A percentile compares a stretch with the other conserved stretches of the same genome.
Evolutionary conservation across 2,329 filamentous ascomycete species (phyloP).

Genomic region (Xylariaceae sp.): DNA sequence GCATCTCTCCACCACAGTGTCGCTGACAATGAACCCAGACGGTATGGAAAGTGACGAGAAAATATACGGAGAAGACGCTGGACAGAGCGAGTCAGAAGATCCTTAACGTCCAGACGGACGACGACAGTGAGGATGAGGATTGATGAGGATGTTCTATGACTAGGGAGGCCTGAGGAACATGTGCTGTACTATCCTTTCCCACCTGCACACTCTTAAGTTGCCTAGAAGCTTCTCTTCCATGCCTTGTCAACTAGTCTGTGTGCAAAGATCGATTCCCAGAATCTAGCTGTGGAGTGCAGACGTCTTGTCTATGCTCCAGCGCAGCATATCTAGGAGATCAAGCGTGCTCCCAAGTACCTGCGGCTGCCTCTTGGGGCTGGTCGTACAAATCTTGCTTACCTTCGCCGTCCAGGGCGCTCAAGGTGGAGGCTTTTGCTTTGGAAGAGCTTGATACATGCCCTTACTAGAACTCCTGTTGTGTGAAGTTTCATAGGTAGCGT

Average conservation of each 20-base stretch:
- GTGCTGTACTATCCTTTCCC: conserved; percentile 16
- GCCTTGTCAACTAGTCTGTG: conserved; percentile 94
- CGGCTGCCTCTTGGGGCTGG: conserved; percentile 24
- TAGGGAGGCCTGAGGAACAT: conserved; percentile 14
- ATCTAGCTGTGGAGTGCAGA: conserved; percentile 36
- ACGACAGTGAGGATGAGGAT: conserved; percentile 27
- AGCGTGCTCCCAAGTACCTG: conserved; percentile 21
- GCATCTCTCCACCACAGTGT: background rate
- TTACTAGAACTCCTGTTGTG: too few relatives aligned
- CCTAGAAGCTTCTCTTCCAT: conserved; percentile 69
- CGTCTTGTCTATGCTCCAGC: conserved; percentile 47
- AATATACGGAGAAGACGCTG: conserved; percentile 66
- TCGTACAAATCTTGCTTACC: conserved; percentile 14
- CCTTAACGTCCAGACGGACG: conserved; percentile 66
- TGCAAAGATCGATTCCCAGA: conserved; percentile 68
- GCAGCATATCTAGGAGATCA: conserved; percentile 34
- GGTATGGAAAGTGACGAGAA: conserved; percentile 75
- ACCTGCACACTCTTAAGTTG: conserved; percentile 95
- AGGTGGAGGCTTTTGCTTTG: conserved; percentile 20
- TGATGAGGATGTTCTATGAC: conserved; percentile 14
- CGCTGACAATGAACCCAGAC: conserved; percentile 42
- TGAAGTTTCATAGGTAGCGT: too few relatives aligned
- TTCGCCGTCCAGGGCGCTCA: conserved; percentile 16
- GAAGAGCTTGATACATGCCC: conserved; percentile 26
- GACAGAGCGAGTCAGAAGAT: conserved; percentile 74